Base-by-base conservation (phyloP, 139 green algal genomes). In the Edaphochlamys debaryana region DNA sequence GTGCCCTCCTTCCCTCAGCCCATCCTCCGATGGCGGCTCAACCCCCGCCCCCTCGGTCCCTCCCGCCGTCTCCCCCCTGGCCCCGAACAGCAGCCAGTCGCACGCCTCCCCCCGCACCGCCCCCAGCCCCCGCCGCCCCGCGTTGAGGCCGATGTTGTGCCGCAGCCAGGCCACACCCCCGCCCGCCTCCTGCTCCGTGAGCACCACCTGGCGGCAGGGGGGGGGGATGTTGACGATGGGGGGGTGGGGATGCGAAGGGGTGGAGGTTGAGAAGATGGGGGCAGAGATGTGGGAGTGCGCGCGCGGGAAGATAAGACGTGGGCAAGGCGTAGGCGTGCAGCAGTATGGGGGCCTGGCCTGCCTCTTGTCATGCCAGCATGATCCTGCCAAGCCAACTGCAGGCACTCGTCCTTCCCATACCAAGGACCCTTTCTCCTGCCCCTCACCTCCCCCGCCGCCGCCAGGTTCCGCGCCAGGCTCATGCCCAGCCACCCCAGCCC, bases 401-500 rank as follows among this genome's bases (percentile, higher is more conserved):
- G n/a, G n/a, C n/a, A n/a, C n/a, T n/a, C n/a, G n/a, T n/a, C n/a
- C n/a, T n/a, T n/a, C n/a, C n/a, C n/a, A n/a, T n/a, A n/a, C n/a
- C n/a, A n/a, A n/a, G n/a, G n/a, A n/a, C n/a, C n/a, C n/a, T n/a
- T n/a, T n/a, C n/a, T n/a, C n/a, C n/a, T n/a, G n/a, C 54, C 8
- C 54, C 23, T 63, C 23, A 29, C 20, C 20, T 30, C 22, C 4
- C 17, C 54, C 8, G 8, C 17, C 4, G 11, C 4, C 29, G 87
- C 68, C 67, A 91, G n/a, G 80, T 94, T 94, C 38, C 82, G 71
- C 2, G 92, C 91, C 20, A 95, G 25, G 0, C 74, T 85, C 19
- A 90, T 29, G 41, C 92, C 92, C 37, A 95, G 86, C 68, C 79
- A 88, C 52, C 92, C 92, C 15, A 86, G 87, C 27, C 92, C 92